Evolutionary conservation across 2,329 filamentous ascomycete genomes (phyloP), one percentile per base, ranked within the genome.

Genomic region (Pezicula rhizophila): DNA sequence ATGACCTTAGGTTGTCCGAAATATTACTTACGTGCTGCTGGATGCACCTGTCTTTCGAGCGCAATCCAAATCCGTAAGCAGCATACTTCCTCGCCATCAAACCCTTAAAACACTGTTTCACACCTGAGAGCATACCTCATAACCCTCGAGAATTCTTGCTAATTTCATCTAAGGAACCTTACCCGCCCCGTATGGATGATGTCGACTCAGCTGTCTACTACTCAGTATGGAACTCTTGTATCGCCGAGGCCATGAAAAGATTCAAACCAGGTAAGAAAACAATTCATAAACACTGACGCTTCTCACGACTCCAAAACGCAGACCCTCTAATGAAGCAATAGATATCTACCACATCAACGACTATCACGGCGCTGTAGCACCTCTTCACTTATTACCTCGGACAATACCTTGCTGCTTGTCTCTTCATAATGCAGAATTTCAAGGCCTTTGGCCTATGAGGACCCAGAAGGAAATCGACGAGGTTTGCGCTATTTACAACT

Each of bases 201-300:
- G 70, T 85, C 47, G 79, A 83, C 53, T 80, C 76, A 53, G 82
- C 82, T 11, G 78, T 86, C 42, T 83, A 84, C 64, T 85, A 85
- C 61, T 84, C 79, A 2, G 80, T 80, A 2, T 86, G 82, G 82
- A 86, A 86, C 54, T 78, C 80, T 62, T 86, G 82, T 61, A 84
- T 86, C 57, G 80, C 82, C 7, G 74, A 82, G 55, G 68, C 80
- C 1, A 76, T 84, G 55, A 74, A 75, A 48, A 76, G 82, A 14
- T 86, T 85, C 61, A 73, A 77, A 0, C 70, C 82, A 50, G 23
- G 23, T 23, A 23, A 23, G 23, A 23, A 23, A 23, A 23, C 23
- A 23, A 23, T 23, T 23, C 6, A 23, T 23, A 23, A 7, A 23
- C 23, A 23, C 23, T 23, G 5, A 23, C 23, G 23, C 23, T 23